Percentiles rank a stretch among this genome's conserved stretches.
Conservation (phyloP, 495 filamentous ascomycete genomes). For the Podospora comata region DNA sequence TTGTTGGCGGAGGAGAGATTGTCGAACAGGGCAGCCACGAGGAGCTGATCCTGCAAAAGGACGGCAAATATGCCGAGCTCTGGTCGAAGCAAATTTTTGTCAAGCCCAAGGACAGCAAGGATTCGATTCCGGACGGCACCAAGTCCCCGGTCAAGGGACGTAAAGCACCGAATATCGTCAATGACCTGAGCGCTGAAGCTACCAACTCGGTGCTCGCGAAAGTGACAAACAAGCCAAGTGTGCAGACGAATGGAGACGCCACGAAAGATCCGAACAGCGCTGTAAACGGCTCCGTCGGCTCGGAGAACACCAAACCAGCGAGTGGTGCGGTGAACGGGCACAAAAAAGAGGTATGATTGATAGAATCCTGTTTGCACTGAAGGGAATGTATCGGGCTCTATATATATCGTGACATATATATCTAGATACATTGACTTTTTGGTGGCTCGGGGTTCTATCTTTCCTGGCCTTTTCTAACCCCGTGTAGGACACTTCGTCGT, state of each 20-base stretch:
- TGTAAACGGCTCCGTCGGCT: conserved; percentile 9
- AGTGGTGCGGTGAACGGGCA: conserved; percentile 19
- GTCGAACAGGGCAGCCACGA: conserved; percentile 64
- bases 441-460: conserved; percentile 37
- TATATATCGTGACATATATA: not conserved
- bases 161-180: conserved; percentile 38
- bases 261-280: conserved; percentile 8
- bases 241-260: conserved; percentile 8
- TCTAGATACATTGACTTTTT: conserved; percentile 34
- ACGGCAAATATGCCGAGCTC: conserved; percentile 60
- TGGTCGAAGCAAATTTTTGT: conserved; percentile 59
- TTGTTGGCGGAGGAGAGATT: conserved; percentile 62
- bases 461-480: conserved; percentile 28
- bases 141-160: conserved; percentile 25
- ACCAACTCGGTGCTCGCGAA: conserved; percentile 38
- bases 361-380: conserved; percentile 20
- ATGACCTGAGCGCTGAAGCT: conserved; percentile 38
- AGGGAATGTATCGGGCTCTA: not conserved
- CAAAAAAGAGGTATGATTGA: conserved; percentile 46
- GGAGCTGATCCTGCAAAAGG: conserved; percentile 49
- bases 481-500: conserved; percentile 28
- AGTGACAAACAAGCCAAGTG: conserved; percentile 25
- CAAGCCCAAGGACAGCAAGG: conserved; percentile 45
- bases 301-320: conserved; percentile 24
- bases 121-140: conserved; percentile 23